These are phyloP conservation scores for Vanrija sp. DNA, from an alignment of 1,284 basidiomycete genomes.

Conservation along the genomic window DNA sequence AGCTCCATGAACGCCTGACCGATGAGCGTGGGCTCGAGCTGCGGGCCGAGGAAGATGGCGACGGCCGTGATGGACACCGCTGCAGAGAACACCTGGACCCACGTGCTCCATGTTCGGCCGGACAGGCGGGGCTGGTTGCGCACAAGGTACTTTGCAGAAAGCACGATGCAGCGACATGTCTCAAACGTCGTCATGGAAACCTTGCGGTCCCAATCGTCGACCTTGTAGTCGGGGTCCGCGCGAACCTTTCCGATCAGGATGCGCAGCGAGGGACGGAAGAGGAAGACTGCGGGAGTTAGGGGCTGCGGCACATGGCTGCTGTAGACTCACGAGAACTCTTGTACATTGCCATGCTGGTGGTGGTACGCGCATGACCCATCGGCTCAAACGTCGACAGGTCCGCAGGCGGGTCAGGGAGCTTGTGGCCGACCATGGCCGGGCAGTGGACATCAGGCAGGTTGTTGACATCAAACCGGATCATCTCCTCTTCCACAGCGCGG, in stretches of 20 bases:
- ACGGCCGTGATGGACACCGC: constrained; percentile 40
- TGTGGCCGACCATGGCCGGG: constrained; percentile 26
- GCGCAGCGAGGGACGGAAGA: constrained; percentile 38
- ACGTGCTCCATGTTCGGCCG: constrained; percentile 35
- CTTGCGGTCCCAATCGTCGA: constrained; percentile 27
- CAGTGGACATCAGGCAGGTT: constrained; percentile 28
- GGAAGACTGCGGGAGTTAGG: constrained; percentile 23
- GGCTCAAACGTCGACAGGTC: constrained; percentile 8
- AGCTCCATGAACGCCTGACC: constrained; percentile 32
- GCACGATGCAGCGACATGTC: constrained; percentile 33
- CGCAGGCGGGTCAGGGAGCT: constrained; percentile 19
- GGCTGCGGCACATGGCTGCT: not conserved
- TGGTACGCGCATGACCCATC: constrained; percentile 14
- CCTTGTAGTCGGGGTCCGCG: constrained; percentile 11
- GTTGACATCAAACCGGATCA: constrained; percentile 26
- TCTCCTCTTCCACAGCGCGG: constrained; percentile 18
- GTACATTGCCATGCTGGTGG: constrained; percentile 37
- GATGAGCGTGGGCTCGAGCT: constrained; percentile 31
- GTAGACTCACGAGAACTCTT: constrained; percentile 34
- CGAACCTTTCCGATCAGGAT: constrained; percentile 33
- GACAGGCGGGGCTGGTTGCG: constrained; percentile 35
- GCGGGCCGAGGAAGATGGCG: constrained; percentile 39
- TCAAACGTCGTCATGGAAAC: constrained; percentile 28
- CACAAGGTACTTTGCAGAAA: constrained; percentile 30
- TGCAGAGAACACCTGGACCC: constrained; percentile 43